A percentile compares a stretch with the other conserved stretches of the same genome.
Conservation (phyloP, 2,329 filamentous ascomycete species). For the Ceratocystis alfenasii region DNA sequence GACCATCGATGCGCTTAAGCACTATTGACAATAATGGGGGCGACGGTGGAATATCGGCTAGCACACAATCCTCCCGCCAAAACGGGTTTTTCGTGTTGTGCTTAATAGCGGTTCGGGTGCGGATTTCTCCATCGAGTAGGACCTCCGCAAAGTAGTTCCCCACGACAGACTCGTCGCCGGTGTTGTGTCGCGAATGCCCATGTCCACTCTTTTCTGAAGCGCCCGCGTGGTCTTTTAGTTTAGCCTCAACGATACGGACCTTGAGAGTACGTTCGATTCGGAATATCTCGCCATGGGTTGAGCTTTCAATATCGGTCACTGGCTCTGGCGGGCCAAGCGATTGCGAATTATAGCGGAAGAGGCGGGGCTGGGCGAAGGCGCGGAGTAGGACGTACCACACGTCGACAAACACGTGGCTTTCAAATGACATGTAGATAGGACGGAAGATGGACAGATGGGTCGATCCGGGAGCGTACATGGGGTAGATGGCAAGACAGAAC, state of each 20-base stretch:
- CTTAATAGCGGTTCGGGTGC: slow-evolving; percentile 63
- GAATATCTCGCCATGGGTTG: slow-evolving; percentile 40
- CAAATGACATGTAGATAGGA: slow-evolving; percentile 81
- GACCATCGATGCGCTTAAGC: slow-evolving; percentile 53
- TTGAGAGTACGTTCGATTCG: slow-evolving; percentile 50
- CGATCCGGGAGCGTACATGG: slow-evolving; percentile 70
- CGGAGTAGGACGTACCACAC: slow-evolving; percentile 91
- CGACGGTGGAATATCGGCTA: slow-evolving; percentile 57
- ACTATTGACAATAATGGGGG: slow-evolving; percentile 59
- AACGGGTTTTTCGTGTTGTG: slow-evolving; percentile 61
- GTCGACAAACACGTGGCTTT: slow-evolving; percentile 82
- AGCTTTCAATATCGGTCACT: slow-evolving; percentile 30
- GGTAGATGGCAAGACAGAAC: slow-evolving; percentile 89
- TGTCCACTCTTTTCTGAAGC: slow-evolving; percentile 11
- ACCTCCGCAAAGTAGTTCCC: slow-evolving; percentile 72
- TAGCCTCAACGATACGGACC: slow-evolving; percentile 50
- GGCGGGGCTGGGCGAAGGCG: slow-evolving; percentile 81
- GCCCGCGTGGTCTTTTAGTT: slow-evolving; percentile 36
- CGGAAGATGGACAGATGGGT: slow-evolving; percentile 63
- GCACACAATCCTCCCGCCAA: slow-evolving; percentile 73
- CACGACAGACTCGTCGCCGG: slow-evolving; percentile 34
- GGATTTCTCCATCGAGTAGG: slow-evolving; percentile 65
- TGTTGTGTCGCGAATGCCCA: slow-evolving; percentile 21
- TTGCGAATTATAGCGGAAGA: slow-evolving; percentile 55
- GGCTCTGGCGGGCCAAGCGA: slow-evolving; percentile 36